Conservation (phyloP, 352 stramenopile genomes). For the Phytophthora boehmeriae region DNA sequence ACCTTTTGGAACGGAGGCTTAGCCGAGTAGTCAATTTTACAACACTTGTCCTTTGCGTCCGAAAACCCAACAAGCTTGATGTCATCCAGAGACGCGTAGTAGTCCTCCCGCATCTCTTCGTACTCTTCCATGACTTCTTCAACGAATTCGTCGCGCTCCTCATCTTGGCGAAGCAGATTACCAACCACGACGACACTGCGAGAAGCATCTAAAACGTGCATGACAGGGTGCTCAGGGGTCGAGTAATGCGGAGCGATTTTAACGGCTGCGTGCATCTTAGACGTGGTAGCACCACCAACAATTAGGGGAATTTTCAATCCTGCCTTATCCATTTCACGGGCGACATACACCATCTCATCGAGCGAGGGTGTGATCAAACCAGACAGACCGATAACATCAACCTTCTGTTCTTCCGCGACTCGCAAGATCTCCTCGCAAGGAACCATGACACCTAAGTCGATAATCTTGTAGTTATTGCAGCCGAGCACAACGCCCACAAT, state of each 20-base stretch:
- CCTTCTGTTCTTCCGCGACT: slow-evolving; percentile 78
- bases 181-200: slow-evolving; percentile 95
- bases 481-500: slow-evolving; percentile 98
- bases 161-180: slow-evolving; percentile 88
- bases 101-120: slow-evolving; percentile 90
- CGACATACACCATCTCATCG: slow-evolving; percentile 98
- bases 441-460: slow-evolving; percentile 98
- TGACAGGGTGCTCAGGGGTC: slow-evolving; percentile 94
- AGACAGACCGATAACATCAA: slow-evolving; percentile 97
- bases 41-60: slow-evolving; percentile 65
- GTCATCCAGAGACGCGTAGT: slow-evolving; percentile 79
- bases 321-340: slow-evolving; percentile 94
- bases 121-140: slow-evolving; percentile 95
- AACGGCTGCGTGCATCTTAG: slow-evolving; percentile 98
- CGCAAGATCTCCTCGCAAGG: slow-evolving; percentile 88
- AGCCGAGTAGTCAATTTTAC: slow-evolving; percentile 92
- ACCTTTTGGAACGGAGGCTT: slow-evolving; percentile 83
- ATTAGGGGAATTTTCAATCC: slow-evolving; percentile 95
- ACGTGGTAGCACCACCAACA: slow-evolving; percentile 97
- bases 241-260: slow-evolving; percentile 98
- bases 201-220: slow-evolving; percentile 98
- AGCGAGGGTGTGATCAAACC: slow-evolving; percentile 98
- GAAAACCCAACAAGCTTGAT: slow-evolving; percentile 69
- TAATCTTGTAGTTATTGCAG: slow-evolving; percentile 99
- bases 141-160: slow-evolving; percentile 94